phyloP scores from a whole-genome alignment of 2,329 filamentous ascomycete genomes.

The Epichloe glyceriae region DNA sequence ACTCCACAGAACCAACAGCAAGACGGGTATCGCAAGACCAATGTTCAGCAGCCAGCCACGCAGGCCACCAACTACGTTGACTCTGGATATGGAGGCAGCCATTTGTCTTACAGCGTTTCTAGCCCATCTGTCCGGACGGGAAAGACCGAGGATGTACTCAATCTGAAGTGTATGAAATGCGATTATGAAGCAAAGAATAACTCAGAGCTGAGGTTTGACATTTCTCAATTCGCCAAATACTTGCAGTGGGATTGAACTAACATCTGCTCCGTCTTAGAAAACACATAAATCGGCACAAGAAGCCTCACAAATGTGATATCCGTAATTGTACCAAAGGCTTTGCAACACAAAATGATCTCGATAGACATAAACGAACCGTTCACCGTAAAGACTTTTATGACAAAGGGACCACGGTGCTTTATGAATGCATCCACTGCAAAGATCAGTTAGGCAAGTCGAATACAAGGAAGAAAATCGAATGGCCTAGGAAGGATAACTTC shows the following conservation, averaged over 20 bases:
- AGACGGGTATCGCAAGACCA: neutral
- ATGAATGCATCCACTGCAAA: constrained; percentile 7
- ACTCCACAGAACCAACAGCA: neutral
- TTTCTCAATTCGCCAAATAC: neutral
- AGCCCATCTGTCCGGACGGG: constrained; percentile 30
- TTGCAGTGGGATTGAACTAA: neutral
- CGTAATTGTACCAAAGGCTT: constrained; percentile 49
- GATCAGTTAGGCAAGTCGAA: constrained; percentile 11
- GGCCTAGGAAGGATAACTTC: constrained; percentile 80
- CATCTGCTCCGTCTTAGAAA: constrained; percentile 42
- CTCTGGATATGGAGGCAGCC: constrained; percentile 33
- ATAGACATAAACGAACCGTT: constrained; percentile 63
- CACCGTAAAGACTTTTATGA: constrained; percentile 38
- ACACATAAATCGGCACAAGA: constrained; percentile 57
- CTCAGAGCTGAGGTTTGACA: constrained; percentile 5
- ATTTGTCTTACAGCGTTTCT: constrained; percentile 27
- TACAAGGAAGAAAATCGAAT: constrained; percentile 41
- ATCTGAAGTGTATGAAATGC: neutral
- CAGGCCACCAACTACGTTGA: constrained; percentile 17
- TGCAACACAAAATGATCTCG: constrained; percentile 66
- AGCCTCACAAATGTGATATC: constrained; percentile 56
- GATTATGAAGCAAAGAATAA: constrained; percentile 3
- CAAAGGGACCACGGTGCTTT: constrained; percentile 8
- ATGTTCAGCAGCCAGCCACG: constrained; percentile 20
- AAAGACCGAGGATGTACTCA: neutral